Evolutionary conservation across 2,329 filamentous ascomycete species (phyloP).

Genomic region (Monosporascus sp.): DNA sequence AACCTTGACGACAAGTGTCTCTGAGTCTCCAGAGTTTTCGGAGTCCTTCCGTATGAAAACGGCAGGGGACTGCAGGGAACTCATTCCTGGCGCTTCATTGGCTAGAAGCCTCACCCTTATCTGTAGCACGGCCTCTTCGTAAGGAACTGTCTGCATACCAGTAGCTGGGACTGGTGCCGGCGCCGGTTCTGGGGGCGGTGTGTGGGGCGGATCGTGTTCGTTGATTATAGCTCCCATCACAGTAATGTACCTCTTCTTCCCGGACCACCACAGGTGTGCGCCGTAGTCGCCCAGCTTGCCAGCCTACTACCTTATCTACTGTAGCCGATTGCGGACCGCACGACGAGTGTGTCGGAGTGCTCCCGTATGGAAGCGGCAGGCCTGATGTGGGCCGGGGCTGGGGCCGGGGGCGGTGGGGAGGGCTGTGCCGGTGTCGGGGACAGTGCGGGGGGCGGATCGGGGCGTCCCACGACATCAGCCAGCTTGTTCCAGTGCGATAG

Average conservation of each 20-base stretch:
- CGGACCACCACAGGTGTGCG: neutral
- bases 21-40: too few relatives aligned
- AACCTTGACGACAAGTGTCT: too few relatives aligned
- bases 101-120: too few relatives aligned
- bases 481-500: slow-evolving; percentile 9
- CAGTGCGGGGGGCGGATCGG: neutral
- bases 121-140: too few relatives aligned
- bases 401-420: neutral
- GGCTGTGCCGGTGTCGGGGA: neutral
- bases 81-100: too few relatives aligned
- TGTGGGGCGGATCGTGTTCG: slow-evolving; percentile 28
- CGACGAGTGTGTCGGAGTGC: neutral
- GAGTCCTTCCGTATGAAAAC: too few relatives aligned
- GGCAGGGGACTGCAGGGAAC: too few relatives aligned
- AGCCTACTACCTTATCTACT: neutral
- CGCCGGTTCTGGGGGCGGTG: slow-evolving; percentile 20
- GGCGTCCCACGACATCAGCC: neutral
- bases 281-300: too few relatives aligned
- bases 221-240: neutral
- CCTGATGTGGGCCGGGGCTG: neutral
- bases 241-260: neutral
- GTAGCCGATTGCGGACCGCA: neutral
- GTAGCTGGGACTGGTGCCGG: slow-evolving; percentile 32
- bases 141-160: too few relatives aligned
- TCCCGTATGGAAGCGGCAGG: neutral